Evolutionary conservation across 2,329 filamentous ascomycete species (phyloP).

Genomic region (Penicillium sp.): DNA sequence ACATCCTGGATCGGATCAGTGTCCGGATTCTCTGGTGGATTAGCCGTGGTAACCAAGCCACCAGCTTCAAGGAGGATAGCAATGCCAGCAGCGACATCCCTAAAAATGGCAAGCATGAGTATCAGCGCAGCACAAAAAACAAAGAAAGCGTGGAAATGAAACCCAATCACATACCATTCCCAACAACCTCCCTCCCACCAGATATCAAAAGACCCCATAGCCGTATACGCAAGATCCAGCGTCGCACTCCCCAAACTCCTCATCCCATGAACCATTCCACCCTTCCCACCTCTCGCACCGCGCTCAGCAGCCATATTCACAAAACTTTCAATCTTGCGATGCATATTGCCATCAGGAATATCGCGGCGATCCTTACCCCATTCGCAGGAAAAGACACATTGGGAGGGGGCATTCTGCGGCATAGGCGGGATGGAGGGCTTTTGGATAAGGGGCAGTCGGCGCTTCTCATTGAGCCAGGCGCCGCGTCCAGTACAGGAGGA

Average conservation of each 20-base stretch:
- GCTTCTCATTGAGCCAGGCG: conserved; percentile 70
- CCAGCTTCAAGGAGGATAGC: conserved; percentile 75
- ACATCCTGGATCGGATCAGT: conserved; percentile 63
- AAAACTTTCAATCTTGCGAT: conserved; percentile 74
- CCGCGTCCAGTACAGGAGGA: conserved; percentile 68
- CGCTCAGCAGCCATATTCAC: conserved; percentile 73
- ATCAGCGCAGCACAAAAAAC: no score
- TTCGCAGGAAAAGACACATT: conserved; percentile 75
- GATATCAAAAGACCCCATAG: conserved; percentile 76
- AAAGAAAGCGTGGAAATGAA: no score
- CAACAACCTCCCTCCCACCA: conserved; percentile 84
- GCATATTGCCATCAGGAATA: conserved; percentile 67
- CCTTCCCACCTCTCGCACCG: conserved; percentile 65
- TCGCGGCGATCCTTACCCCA: conserved; percentile 80
- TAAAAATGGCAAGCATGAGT: conserved; percentile 6
- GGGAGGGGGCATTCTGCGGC: conserved; percentile 66
- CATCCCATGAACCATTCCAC: conserved; percentile 79
- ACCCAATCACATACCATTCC: conserved; percentile 76
- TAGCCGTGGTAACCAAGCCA: conserved; percentile 73
- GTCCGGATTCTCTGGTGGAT: conserved; percentile 64
- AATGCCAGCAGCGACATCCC: conserved; percentile 76
- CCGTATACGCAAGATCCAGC: conserved; percentile 73
- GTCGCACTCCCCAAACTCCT: conserved; percentile 74
- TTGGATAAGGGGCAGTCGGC: conserved; percentile 65
- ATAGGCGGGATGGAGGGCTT: conserved; percentile 65